A percentile compares a stretch with the other conserved stretches of the same genome.
Evolutionary conservation across 306 rosid species (phyloP).

Genomic region (Prunus armeniaca): DNA sequence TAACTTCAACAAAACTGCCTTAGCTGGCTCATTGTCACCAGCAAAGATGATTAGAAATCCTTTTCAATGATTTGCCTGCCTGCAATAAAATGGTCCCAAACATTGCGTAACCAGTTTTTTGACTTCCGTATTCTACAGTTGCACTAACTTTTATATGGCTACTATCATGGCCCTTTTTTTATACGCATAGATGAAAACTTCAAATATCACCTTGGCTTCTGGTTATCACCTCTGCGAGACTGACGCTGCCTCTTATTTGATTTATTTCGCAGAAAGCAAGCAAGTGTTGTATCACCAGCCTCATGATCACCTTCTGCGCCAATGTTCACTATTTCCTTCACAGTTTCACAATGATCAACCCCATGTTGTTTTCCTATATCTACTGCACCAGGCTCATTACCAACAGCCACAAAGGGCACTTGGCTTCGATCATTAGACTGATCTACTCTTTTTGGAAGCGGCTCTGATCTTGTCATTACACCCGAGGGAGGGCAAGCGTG

Average conservation of each 20-base stretch:
- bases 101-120: no score
- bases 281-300: slow-evolving; percentile 20
- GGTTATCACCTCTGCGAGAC: neutral
- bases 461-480: slow-evolving; percentile 3
- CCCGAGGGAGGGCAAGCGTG: neutral
- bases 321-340: neutral
- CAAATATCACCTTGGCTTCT: neutral
- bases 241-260: slow-evolving; percentile 9
- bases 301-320: neutral
- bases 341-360: neutral
- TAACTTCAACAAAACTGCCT: neutral
- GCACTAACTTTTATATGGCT: neutral
- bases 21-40: neutral
- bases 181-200: neutral
- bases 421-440: neutral
- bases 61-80: neutral
- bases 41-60: neutral
- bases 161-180: neutral
- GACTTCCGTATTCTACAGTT: neutral
- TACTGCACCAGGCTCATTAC: neutral
- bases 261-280: slow-evolving; percentile 19
- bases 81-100: neutral
- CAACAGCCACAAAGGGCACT: neutral
- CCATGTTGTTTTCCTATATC: neutral
- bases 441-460: neutral